phyloP scores from a whole-genome alignment of 257 asterid genomes.

The Ilex asprella region DNA sequence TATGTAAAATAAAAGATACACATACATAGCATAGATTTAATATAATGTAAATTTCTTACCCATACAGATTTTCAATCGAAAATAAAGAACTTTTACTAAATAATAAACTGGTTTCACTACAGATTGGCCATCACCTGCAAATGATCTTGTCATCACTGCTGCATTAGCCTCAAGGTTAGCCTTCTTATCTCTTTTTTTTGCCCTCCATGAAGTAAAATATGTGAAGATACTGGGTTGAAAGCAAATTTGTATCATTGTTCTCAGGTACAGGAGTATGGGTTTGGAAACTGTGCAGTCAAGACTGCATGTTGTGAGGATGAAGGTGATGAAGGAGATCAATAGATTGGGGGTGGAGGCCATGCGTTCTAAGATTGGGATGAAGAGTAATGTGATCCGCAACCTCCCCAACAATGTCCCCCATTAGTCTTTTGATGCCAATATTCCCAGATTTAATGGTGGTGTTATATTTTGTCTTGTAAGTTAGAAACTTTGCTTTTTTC shows the following conservation, averaged over 20 bases:
- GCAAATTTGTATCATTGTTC: not conserved
- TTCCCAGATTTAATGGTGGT: too few relatives aligned
- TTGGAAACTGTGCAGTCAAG: conserved; percentile 77
- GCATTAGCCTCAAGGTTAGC: conserved; percentile 64
- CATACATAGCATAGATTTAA: too few relatives aligned
- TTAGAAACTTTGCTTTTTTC: too few relatives aligned
- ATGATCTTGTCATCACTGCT: conserved; percentile 38
- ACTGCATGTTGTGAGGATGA: conserved; percentile 60
- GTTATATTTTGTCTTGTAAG: too few relatives aligned
- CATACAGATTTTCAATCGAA: too few relatives aligned
- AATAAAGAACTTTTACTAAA: too few relatives aligned
- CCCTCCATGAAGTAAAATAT: not conserved
- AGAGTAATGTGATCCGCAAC: conserved; percentile 85
- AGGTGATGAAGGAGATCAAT: conserved; percentile 76
- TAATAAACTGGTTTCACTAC: too few relatives aligned
- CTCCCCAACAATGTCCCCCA: conserved; percentile 74
- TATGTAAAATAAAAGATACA: too few relatives aligned
- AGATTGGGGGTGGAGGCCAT: conserved; percentile 60
- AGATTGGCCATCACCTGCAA: conserved; percentile 58
- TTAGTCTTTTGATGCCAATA: conserved; percentile 21
- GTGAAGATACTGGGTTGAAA: not conserved
- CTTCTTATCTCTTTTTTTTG: conserved; percentile 1
- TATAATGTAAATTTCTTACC: too few relatives aligned
- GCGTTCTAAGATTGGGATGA: conserved; percentile 88
- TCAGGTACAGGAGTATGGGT: conserved; percentile 89